Evolutionary conservation across 768 basidiomycete species (phyloP), one percentile per base, ranked within the genome.

Genomic region (Hericium rajendrae): DNA sequence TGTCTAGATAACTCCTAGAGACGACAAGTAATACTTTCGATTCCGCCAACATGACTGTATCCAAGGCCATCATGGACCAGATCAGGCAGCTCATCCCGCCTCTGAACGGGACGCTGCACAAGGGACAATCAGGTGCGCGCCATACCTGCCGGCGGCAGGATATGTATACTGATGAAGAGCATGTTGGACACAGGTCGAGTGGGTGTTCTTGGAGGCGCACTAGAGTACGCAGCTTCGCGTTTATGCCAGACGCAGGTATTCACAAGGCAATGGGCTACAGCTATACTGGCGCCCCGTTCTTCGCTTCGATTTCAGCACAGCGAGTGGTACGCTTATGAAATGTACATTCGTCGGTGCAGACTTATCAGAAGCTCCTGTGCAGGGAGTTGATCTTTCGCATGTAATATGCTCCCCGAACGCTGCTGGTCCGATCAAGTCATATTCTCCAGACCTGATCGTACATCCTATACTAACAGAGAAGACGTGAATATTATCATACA

Each of bases 231-330:
- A 38, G 20, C 43, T 49, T 22, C 50, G 39, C n/a, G 15, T 56
- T 43, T 16, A 11, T 32, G 54, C 26, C 46, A 24, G 9, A 15
- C 20, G 38, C 48, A 15, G 1, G n/a, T n/a, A 24, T 22, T 16
- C 28, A 57, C 37, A 38, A 40, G 49, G 56, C 38, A 37, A 51
- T 26, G 46, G 48, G 15, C 48, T 39, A 15, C 48, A 97, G 95
- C 69, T 98, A 97, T 71, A 91, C 94, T 0, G 97, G 97, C 15
- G 97, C 97, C 18, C 97, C 97, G 0, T 99, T 85, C 78, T 98
- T 97, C 68, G 89, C 94, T 4, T 85, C 92, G 38, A 91, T 97
- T 64, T 86, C 94, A 3, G 90, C 94, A 1, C 78, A 95, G 61
- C 81, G 91, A 62, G 79, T 97, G 67, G 92, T 91, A 65, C 56